Base-by-base conservation (phyloP, 148 eudicot species). In the Vaccinium vitisidaea region DNA sequence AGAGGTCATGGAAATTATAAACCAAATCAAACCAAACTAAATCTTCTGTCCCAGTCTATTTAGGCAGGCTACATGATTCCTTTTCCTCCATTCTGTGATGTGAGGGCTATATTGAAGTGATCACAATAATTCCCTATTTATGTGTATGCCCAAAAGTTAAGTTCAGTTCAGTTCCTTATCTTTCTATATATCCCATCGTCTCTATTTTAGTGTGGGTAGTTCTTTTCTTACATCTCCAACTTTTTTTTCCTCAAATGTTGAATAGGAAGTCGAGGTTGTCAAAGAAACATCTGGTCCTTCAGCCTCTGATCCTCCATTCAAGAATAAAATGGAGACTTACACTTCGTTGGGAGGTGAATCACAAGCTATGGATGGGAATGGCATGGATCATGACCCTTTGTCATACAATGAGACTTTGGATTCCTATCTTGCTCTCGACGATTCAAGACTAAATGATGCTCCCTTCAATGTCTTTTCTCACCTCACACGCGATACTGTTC, bases 341-440 rank as follows among this genome's bases (percentile, higher is more conserved):
- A 77, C 67, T 61, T 83, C 73, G 84, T 85, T 89, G 86, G 97
- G 90, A 61, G 93, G 91, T 53, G 91, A 91, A 84, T 88, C 95
- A 75, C 92, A 92, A 86, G 92, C 92, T 79, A 70, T 84, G 5
- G 86, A 90, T 77, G 69, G 63, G 8, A 75, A 84, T 83, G 89
- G 80, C 76, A 49, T 77, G 11, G 89, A 85, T 27, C 74, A 69
- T 61, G 90, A 89, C 21, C 73, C 89, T 2, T 87, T 92, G 74
- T 81, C 86, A 52, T 92, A 95, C 91, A 84, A 86, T 43, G 94
- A 95, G 84, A 89, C 80, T 55, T 88, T 87, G 75, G 86, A 87
- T 80, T 53, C 92, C n/a, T 87, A 83, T 71, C 80, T 80, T 75
- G 87, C 83, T 50, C 77, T 88, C 75, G 87, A 84, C 58, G 75